Evolutionary conservation across 371 early-diverging fungal species (phyloP), one percentile per base, ranked within the genome.

Genomic region (Lichtheimia hyalospora): DNA sequence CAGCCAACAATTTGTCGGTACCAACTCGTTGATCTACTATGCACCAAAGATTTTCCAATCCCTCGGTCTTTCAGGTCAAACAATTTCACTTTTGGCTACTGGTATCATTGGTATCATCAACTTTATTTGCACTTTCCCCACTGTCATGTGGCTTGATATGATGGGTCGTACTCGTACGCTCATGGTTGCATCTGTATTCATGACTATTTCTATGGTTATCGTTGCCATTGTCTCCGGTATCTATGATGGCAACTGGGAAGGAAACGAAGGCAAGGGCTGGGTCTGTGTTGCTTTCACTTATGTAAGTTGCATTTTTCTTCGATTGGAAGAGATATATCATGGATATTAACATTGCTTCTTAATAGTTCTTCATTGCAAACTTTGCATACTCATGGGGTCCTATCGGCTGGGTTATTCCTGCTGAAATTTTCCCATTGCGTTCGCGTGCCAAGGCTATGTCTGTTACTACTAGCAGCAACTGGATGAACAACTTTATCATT

Each of bases 381-480:
- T 95, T 94, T 70, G 91, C 94, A 52, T 82, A 83, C 63, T 61
- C 69, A 3, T 72, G 73, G 73, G 73, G 73, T 52, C 92, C 92
- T 16, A 80, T 90, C 54, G 91, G 88, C 40, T 96, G 96, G 96
- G 89, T 92, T 61, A 89, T 92, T 75, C 93, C 93, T 51, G 84
- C 93, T 23, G 96, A 96, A 68, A 91, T 92, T 58, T 91, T 85
- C 77, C 90, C 92, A 6, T 74, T 85, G 50, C 82, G 87, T 44
- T 67, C 84, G 52, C 86, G 89, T 57, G 85, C 91, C 62, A 94
- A 93, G 76, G 95, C 87, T 43, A 88, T 91, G 68, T 91, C 89
- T 52, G 64, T 93, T 18, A 87, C 92, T 41, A 94, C 96, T n/a
- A 86, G 93, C 15, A 77, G 92, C 66, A 96, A 96, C 84, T 96